Evolutionary conservation across 1,284 basidiomycete species (phyloP).

Genomic region (Acaromyces ingoldii): DNA sequence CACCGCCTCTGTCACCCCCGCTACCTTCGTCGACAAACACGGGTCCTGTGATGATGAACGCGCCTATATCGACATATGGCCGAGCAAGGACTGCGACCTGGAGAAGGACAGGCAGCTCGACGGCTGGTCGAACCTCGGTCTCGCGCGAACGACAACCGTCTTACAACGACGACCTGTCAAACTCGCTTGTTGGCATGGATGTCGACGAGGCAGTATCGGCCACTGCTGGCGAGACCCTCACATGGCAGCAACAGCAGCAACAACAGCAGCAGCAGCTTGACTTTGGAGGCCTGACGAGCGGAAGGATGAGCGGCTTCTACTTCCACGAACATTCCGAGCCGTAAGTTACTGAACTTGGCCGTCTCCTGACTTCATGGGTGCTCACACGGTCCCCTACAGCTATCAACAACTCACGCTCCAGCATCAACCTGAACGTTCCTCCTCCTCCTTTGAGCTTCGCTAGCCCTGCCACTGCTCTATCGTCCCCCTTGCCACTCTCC

Average conservation of each 20-base stretch:
- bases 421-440: constrained; percentile 51
- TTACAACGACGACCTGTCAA: neutral
- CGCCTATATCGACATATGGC: neutral
- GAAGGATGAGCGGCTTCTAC: constrained; percentile 80
- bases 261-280: too few species aligned
- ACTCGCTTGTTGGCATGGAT: too few species aligned
- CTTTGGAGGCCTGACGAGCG: constrained; percentile 10
- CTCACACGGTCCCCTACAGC: constrained; percentile 8
- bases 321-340: constrained; percentile 86
- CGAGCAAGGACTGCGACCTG: neutral
- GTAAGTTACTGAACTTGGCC: constrained; percentile 56
- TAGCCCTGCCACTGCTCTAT: too few species aligned
- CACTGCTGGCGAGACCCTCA: neutral
- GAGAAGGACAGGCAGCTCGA: neutral
- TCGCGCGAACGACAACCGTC: too few species aligned
- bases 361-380: neutral
- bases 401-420: constrained; percentile 55
- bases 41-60: neutral
- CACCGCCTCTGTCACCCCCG: neutral
- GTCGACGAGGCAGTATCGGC: neutral
- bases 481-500: too few species aligned
- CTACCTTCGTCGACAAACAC: neutral
- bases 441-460: constrained; percentile 53
- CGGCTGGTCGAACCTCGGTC: neutral
- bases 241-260: neutral